phyloP scores from a whole-genome alignment of 2,329 filamentous ascomycete species.

The Fusarium odoratissimum region DNA sequence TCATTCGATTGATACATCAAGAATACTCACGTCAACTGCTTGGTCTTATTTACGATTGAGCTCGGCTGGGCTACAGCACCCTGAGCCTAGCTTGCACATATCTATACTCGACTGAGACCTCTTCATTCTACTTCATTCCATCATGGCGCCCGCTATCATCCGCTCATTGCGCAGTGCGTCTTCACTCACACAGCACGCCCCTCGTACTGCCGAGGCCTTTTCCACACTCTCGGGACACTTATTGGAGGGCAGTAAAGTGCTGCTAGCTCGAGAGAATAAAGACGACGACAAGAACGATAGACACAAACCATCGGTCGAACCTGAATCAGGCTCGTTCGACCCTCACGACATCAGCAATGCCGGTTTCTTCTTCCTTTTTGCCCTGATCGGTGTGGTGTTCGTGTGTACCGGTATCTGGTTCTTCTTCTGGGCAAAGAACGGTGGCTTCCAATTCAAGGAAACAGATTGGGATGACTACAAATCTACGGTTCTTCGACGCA shows the following conservation, averaged over 20 bases:
- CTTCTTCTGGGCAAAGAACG: slow-evolving; percentile 98
- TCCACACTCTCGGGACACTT: slow-evolving; percentile 55
- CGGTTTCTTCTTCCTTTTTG: slow-evolving; percentile 87
- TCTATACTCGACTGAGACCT: slow-evolving; percentile 32
- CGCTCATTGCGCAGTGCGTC: slow-evolving; percentile 48
- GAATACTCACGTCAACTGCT: neutral
- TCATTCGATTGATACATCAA: neutral
- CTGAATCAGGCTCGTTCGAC: slow-evolving; percentile 61
- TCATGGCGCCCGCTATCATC: slow-evolving; percentile 57
- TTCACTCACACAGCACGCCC: slow-evolving; percentile 33
- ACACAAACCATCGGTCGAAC: slow-evolving; percentile 51
- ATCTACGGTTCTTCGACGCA: slow-evolving; percentile 87
- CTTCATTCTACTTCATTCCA: slow-evolving; percentile 28
- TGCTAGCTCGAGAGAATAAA: slow-evolving; percentile 54
- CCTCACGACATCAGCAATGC: slow-evolving; percentile 71
- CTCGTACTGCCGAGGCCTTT: slow-evolving; percentile 39
- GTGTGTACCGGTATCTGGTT: slow-evolving; percentile 89
- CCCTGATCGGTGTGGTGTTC: slow-evolving; percentile 81
- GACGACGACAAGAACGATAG: slow-evolving; percentile 44
- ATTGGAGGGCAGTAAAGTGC: slow-evolving; percentile 54
- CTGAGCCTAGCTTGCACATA: slow-evolving; percentile 39
- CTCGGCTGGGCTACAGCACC: slow-evolving; percentile 47
- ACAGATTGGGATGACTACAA: slow-evolving; percentile 99
- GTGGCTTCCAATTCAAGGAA: slow-evolving; percentile 87
- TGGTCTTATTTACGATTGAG: slow-evolving; percentile 24